phyloP scores from a whole-genome alignment of 208 protist species.

The Leishmania tropica region DNA sequence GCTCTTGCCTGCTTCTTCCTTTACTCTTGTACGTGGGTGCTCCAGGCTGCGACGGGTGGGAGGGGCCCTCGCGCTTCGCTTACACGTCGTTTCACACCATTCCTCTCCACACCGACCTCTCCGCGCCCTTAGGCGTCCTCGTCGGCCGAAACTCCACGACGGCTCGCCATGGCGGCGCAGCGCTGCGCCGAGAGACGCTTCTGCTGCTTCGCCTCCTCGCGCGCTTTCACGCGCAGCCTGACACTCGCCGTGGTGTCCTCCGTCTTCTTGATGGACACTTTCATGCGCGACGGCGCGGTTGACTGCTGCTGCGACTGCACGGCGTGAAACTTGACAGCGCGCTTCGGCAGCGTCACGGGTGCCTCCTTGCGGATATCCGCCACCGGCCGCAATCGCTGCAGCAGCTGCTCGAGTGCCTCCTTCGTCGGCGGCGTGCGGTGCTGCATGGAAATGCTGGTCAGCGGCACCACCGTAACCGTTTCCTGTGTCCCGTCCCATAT shows the following conservation, averaged over 20 bases:
- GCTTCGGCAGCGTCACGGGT: constrained; percentile 37
- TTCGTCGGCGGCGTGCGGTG: constrained; percentile 13
- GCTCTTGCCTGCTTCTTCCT: not conserved
- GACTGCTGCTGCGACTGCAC: constrained; percentile 11
- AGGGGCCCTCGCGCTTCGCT: not conserved
- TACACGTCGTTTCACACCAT: not conserved
- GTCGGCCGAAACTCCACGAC: constrained; percentile 9
- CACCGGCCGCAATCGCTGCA: constrained; percentile 39
- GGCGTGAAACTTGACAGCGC: constrained; percentile 43
- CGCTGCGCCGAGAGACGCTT: constrained; percentile 42
- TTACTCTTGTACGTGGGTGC: not conserved
- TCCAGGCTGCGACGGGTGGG: not conserved
- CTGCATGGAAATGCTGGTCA: constrained; percentile 24
- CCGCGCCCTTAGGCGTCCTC: not conserved
- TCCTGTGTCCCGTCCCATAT: constrained; percentile 77
- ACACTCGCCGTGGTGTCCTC: constrained; percentile 28
- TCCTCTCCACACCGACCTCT: not conserved
- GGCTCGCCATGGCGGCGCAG: constrained; percentile 24
- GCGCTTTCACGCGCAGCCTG: constrained; percentile 27
- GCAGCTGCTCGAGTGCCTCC: constrained; percentile 33
- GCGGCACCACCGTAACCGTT: constrained; percentile 41
- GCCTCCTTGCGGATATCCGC: constrained; percentile 56
- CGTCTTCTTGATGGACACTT: constrained; percentile 57
- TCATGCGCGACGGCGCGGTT: constrained; percentile 11
- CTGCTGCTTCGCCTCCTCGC: constrained; percentile 35